phyloP scores from a whole-genome alignment of 2,329 filamentous ascomycete species.

The Xylaria sp. region DNA sequence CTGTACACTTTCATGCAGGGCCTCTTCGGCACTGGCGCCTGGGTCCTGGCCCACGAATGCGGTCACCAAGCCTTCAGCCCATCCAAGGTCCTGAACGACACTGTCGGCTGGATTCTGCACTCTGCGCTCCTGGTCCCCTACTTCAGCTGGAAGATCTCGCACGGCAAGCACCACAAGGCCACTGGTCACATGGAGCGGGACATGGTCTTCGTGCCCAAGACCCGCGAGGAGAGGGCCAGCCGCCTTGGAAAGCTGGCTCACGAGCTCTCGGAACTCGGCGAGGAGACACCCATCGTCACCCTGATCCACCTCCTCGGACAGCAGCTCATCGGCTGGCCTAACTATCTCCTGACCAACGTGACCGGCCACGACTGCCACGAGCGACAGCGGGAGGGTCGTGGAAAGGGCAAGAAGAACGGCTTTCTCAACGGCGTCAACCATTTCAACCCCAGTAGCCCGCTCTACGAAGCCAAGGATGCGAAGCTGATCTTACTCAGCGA shows the following conservation, averaged over 20 bases:
- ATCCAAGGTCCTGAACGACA: constrained; percentile 89
- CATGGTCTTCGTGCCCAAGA: constrained; percentile 98
- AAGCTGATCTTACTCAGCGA: constrained; percentile 86
- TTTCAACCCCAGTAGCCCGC: constrained; percentile 83
- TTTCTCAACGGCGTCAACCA: constrained; percentile 84
- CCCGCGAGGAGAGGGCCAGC: constrained; percentile 77
- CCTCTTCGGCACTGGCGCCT: constrained; percentile 89
- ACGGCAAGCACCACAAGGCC: constrained; percentile 99
- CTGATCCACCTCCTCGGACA: constrained; percentile 74
- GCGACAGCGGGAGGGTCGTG: constrained; percentile 88
- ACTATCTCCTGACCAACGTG: constrained; percentile 89
- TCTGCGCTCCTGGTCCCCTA: constrained; percentile 90
- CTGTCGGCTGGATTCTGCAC: constrained; percentile 89
- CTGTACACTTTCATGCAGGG: constrained; percentile 82
- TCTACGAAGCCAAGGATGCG: constrained; percentile 91
- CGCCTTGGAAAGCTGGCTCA: constrained; percentile 75
- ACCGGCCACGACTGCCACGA: constrained; percentile 97
- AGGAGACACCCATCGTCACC: constrained; percentile 91
- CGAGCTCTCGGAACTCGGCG: constrained; percentile 84
- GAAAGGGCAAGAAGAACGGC: constrained; percentile 89
- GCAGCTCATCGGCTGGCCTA: constrained; percentile 90
- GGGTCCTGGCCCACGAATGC: constrained; percentile 97
- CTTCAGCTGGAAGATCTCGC: constrained; percentile 99
- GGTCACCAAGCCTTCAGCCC: constrained; percentile 95
- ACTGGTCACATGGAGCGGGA: constrained; percentile 96